A percentile compares a stretch with the other conserved stretches of the same genome.
phyloP scores from a whole-genome alignment of 768 basidiomycete genomes.

The Mycena sanguinolenta region DNA sequence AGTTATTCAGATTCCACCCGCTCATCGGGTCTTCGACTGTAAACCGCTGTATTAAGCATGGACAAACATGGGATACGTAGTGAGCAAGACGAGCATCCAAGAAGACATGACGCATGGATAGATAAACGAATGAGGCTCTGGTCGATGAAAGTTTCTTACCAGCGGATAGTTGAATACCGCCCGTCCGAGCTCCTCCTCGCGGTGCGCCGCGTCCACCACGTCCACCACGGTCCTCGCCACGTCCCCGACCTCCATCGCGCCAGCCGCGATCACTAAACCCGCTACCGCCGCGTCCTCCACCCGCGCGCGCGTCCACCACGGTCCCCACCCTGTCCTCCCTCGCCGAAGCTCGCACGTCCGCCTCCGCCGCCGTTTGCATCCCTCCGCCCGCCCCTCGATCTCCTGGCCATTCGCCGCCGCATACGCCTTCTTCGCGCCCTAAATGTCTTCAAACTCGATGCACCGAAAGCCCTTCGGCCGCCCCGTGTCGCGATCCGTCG shows the following conservation, averaged over 20 bases:
- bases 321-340: constrained; percentile 55
- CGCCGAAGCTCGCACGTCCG: constrained; percentile 44
- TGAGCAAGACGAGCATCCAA: too few species aligned
- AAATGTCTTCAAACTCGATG: constrained; percentile 90
- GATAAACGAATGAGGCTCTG: background rate
- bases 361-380: constrained; percentile 65
- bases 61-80: too few species aligned
- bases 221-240: constrained; percentile 54
- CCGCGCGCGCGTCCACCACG: constrained; percentile 56
- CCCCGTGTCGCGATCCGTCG: constrained; percentile 93
- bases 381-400: constrained; percentile 46
- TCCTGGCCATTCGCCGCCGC: too few species aligned
- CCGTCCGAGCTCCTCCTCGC: constrained; percentile 62
- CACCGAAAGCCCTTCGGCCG: constrained; percentile 96
- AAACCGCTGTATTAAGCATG: too few species aligned
- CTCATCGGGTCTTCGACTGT: too few species aligned
- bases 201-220: constrained; percentile 51
- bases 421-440: constrained; percentile 57
- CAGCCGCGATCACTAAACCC: constrained; percentile 55
- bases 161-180: constrained; percentile 73
- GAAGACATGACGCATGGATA: too few species aligned
- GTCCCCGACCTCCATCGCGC: constrained; percentile 11
- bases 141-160: constrained; percentile 80
- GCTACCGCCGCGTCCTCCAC: constrained; percentile 48
- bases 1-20: too few species aligned